Conservation (phyloP, 31 red algal species). For the Endocladia muricata region DNA sequence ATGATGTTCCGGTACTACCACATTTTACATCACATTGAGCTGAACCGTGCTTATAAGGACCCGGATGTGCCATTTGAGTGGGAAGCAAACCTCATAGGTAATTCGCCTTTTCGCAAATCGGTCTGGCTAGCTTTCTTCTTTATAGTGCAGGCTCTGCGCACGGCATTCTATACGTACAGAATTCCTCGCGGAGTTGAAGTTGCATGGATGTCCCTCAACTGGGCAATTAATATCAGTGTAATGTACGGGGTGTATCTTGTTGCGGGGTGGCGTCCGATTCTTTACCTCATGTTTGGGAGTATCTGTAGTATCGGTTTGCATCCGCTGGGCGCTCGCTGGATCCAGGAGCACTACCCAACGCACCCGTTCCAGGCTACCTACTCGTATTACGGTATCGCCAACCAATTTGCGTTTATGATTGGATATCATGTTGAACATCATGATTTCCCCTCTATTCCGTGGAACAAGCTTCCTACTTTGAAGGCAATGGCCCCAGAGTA, state of each 20-base stretch:
- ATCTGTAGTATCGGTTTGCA: conserved; percentile 91
- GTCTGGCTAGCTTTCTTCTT: conserved; percentile 96
- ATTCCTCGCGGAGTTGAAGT: conserved; percentile 74
- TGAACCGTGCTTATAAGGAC: conserved; percentile 89
- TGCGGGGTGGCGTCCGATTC: conserved; percentile 37
- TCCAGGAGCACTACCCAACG: conserved; percentile 99
- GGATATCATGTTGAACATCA: conserved; percentile 99
- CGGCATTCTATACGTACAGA: conserved; percentile 80
- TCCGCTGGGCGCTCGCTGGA: conserved; percentile 98
- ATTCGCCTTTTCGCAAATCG: conserved; percentile 83
- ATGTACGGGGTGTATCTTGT: conserved; percentile 1
- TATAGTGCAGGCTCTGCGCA: conserved; percentile 77
- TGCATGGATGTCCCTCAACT: conserved; percentile 85
- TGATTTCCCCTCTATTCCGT: conserved; percentile 88
- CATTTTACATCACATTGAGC: conserved; percentile 98
- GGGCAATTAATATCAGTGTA: conserved; percentile 37
- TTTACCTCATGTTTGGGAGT: conserved; percentile 72
- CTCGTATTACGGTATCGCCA: conserved; percentile 96
- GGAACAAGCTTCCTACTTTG: conserved; percentile 76
- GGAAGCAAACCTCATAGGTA: conserved; percentile 94
- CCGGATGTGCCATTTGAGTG: conserved; percentile 95
- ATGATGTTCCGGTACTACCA: conserved; percentile 99
- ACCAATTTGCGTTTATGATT: conserved; percentile 97
- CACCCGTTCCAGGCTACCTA: conserved; percentile 99
- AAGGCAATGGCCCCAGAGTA: conserved; percentile 89